Conservation (phyloP, 148 eudicot species). For the Persicaria tinctoria region DNA sequence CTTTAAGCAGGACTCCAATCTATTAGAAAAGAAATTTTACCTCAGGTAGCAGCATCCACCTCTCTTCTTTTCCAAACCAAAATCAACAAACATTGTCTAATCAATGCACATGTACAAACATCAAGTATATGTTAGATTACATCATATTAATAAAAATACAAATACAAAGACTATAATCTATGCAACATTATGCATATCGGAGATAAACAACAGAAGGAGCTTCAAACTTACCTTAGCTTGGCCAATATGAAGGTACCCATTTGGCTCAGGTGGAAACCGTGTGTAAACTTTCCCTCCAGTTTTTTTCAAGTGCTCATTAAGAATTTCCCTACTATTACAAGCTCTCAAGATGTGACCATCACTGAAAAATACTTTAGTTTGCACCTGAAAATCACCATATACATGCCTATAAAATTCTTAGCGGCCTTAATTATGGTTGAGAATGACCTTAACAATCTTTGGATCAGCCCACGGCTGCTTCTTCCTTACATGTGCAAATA, state of each 20-base stretch:
- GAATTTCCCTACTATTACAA: too few species aligned
- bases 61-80: slow-evolving; percentile 92
- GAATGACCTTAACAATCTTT: too few species aligned
- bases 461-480: too few species aligned
- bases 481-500: too few species aligned
- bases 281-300: too few species aligned
- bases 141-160: neutral
- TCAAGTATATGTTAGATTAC: slow-evolving; percentile 2
- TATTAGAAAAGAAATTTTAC: slow-evolving; percentile 21
- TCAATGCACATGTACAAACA: slow-evolving; percentile 2
- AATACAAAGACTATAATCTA: neutral
- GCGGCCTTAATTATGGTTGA: too few species aligned
- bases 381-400: too few species aligned
- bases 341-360: too few species aligned
- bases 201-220: neutral
- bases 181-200: neutral
- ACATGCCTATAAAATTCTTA: too few species aligned
- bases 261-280: too few species aligned
- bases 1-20: neutral
- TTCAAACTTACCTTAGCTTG: slow-evolving; percentile 72
- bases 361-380: too few species aligned
- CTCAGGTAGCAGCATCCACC: slow-evolving; percentile 87
- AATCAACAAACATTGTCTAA: slow-evolving; percentile 94
- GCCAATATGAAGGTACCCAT: slow-evolving; percentile 36
- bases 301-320: too few species aligned